phyloP scores from a whole-genome alignment of 352 stramenopile genomes.

The Pythium brachiatum region DNA sequence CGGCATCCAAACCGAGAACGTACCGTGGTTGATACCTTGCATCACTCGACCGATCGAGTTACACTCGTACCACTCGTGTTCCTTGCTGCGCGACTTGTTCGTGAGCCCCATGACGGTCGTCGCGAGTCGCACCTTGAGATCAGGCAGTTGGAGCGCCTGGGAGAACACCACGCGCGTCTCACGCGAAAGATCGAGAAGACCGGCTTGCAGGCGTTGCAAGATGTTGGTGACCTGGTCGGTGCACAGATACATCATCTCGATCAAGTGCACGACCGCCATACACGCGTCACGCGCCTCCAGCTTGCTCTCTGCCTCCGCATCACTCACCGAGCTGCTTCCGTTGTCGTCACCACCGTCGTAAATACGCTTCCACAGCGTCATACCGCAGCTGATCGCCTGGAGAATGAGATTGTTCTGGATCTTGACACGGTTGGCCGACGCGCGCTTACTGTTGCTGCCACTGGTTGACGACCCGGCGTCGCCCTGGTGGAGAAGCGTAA shows the following conservation, averaged over 20 bases:
- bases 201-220: constrained; percentile 62
- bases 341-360: constrained; percentile 43
- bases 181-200: constrained; percentile 50
- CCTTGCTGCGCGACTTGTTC: constrained; percentile 72
- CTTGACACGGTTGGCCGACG: constrained; percentile 28
- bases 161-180: constrained; percentile 58
- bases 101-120: constrained; percentile 69
- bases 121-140: constrained; percentile 57
- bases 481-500: constrained; percentile 50
- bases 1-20: background rate
- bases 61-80: constrained; percentile 80
- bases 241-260: constrained; percentile 81
- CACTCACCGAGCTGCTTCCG: constrained; percentile 9
- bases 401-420: constrained; percentile 74
- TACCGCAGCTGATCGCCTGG: constrained; percentile 43
- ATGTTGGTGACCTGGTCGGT: constrained; percentile 74
- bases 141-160: constrained; percentile 54
- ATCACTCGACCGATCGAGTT: constrained; percentile 64
- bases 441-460: constrained; percentile 32
- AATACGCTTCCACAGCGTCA: constrained; percentile 68
- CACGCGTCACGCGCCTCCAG: constrained; percentile 67
- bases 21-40: constrained; percentile 54
- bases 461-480: constrained; percentile 25
- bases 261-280: constrained; percentile 56
- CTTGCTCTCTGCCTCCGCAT: constrained; percentile 18